Evolutionary conservation across 192 early-diverging fungal genomes (phyloP).

Genomic region (Coemansia erecta): DNA sequence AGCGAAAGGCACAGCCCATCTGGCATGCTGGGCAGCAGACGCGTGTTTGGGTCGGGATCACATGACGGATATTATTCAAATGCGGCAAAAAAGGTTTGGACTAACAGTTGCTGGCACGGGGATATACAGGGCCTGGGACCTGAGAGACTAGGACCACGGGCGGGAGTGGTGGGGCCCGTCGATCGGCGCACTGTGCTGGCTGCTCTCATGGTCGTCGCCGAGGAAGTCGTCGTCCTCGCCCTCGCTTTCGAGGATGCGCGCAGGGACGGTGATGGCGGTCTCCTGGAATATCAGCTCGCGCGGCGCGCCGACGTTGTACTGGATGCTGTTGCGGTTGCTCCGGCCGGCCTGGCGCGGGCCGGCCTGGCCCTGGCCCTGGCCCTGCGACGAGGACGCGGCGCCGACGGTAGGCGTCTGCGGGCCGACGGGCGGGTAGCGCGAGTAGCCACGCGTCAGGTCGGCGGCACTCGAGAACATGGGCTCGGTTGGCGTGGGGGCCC

Average conservation of each 20-base stretch:
- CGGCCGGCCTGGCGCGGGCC: slow-evolving; percentile 16
- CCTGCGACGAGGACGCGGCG: slow-evolving; percentile 11
- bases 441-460: slow-evolving; percentile 28
- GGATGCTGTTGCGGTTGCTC: slow-evolving; percentile 53
- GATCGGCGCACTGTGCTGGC: not conserved
- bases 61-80: not conserved
- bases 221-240: slow-evolving; percentile 30
- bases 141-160: not conserved
- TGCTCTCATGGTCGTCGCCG: slow-evolving; percentile 13
- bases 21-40: not conserved
- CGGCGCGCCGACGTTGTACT: slow-evolving; percentile 52
- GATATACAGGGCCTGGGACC: too few species aligned
- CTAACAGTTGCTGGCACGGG: too few species aligned
- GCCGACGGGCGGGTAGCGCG: slow-evolving; percentile 35
- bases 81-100: too few species aligned
- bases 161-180: not conserved
- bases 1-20: not conserved
- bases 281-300: slow-evolving; percentile 51
- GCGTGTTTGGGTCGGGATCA: slow-evolving; percentile 6
- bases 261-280: slow-evolving; percentile 37
- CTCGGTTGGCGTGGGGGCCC: slow-evolving; percentile 21
- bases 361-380: not conserved
- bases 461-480: slow-evolving; percentile 13
- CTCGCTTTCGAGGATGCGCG: slow-evolving; percentile 36
- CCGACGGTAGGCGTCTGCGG: slow-evolving; percentile 8